Evolutionary conservation across 257 asterid genomes (phyloP).

Genomic region (Forsythia suspensa): DNA sequence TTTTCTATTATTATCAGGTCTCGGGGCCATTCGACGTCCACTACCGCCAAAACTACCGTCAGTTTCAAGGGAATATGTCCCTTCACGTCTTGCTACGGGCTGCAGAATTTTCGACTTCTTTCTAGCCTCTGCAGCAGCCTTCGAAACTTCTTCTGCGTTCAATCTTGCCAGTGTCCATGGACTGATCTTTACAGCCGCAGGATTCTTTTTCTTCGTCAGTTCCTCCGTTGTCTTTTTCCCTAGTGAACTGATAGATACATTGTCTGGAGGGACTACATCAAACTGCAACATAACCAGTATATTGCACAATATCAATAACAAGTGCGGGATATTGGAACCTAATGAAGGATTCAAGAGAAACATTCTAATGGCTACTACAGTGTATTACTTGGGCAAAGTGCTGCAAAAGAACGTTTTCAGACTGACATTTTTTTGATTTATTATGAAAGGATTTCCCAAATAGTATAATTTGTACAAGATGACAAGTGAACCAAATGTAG

Average conservation of each 20-base stretch:
- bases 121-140: constrained; percentile 96
- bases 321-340: not conserved
- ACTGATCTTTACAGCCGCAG: constrained; percentile 83
- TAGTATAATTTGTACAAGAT: too few relatives aligned
- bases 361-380: not conserved
- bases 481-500: too few relatives aligned
- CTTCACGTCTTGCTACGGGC: constrained; percentile 60
- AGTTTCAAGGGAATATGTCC: constrained; percentile 41
- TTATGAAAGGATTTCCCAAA: too few relatives aligned
- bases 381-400: not conserved
- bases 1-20: constrained; percentile 58
- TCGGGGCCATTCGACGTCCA: constrained; percentile 45
- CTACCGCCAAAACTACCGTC: constrained; percentile 72
- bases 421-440: too few relatives aligned
- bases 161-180: constrained; percentile 92
- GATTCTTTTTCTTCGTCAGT: constrained; percentile 69
- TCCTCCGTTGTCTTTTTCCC: constrained; percentile 79
- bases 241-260: constrained; percentile 73
- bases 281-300: constrained; percentile 45
- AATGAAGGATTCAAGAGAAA: not conserved
- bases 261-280: constrained; percentile 89
- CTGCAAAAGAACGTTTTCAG: not conserved
- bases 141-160: constrained; percentile 88
- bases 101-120: constrained; percentile 81
- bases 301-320: not conserved